Percentiles rank a stretch among this genome's conserved stretches.
These are phyloP conservation scores for Rhododendron griersonianum DNA, from an alignment of 148 eudicot species.

Conservation along the genomic window DNA sequence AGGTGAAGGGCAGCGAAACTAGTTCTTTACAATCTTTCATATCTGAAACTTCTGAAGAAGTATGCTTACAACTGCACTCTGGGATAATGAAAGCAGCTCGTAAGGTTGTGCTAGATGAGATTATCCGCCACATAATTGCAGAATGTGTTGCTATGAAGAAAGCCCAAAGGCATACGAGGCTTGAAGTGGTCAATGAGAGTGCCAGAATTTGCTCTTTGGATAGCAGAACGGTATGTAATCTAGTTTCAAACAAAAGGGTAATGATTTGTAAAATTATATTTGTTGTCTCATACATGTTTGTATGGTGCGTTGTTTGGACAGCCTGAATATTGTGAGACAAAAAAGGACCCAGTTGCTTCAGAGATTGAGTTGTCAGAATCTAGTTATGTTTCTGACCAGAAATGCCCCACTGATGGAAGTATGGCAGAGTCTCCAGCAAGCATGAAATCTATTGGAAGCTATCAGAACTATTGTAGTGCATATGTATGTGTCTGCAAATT, in stretches of 20 bases:
- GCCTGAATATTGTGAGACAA: constrained; percentile 26
- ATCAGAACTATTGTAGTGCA: constrained; percentile 52
- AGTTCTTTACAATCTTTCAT: constrained; percentile 22
- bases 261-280: neutral
- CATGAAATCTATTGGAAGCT: constrained; percentile 63
- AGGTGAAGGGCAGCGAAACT: constrained; percentile 21
- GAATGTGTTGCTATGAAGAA: constrained; percentile 57
- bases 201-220: constrained; percentile 22
- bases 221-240: constrained; percentile 36
- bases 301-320: constrained; percentile 23
- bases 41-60: constrained; percentile 57
- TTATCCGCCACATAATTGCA: constrained; percentile 58
- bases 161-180: constrained; percentile 38
- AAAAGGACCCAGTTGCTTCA: constrained; percentile 20
- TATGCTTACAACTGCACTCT: constrained; percentile 72
- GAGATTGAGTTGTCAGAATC: constrained; percentile 24
- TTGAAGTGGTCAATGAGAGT: constrained; percentile 31
- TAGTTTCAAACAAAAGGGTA: neutral
- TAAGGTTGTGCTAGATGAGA: constrained; percentile 69
- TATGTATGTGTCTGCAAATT: constrained; percentile 34
- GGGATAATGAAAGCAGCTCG: constrained; percentile 82
- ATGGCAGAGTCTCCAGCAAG: constrained; percentile 14
- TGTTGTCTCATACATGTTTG: constrained; percentile 8
- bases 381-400: constrained; percentile 18
- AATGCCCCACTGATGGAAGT: constrained; percentile 12